These are phyloP conservation scores for Pestalotiopsis sp. DNA, from an alignment of 2,329 filamentous ascomycete species.

Conservation along the genomic window DNA sequence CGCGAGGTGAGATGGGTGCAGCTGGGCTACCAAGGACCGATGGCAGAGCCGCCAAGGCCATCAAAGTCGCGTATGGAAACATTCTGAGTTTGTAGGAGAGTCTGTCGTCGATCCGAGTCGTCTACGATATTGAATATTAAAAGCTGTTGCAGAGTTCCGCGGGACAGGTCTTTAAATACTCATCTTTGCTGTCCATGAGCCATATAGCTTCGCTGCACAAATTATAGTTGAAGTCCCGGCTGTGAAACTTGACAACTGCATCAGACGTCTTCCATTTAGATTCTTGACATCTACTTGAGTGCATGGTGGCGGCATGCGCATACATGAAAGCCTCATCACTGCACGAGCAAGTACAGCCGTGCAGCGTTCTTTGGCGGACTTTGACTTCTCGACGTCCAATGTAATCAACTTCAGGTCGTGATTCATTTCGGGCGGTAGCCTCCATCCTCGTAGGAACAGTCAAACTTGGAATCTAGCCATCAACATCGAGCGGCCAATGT, in stretches of 20 bases:
- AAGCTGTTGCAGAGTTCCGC: background rate
- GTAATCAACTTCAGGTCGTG: background rate
- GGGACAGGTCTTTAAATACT: background rate
- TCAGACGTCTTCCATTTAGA: background rate
- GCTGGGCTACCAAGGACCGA: background rate
- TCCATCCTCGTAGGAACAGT: background rate
- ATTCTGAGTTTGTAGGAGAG: background rate
- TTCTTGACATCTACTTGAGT: background rate
- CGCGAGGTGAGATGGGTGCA: constrained; percentile 14
- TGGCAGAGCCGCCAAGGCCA: background rate
- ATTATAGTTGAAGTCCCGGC: background rate
- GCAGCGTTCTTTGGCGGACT: background rate
- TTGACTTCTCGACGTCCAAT: background rate
- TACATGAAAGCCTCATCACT: background rate
- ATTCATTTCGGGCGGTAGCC: background rate
- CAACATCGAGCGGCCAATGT: background rate
- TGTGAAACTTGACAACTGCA: background rate
- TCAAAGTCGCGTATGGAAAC: background rate
- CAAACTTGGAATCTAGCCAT: background rate
- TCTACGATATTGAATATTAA: background rate
- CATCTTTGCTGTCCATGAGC: background rate
- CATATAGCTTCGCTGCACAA: background rate
- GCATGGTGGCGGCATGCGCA: background rate
- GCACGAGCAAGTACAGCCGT: background rate
- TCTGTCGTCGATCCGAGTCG: background rate